Percentiles rank a stretch among this genome's conserved stretches.
Evolutionary conservation across 2,329 filamentous ascomycete genomes (phyloP).

Genomic region (Drechslerella coelobrocha): DNA sequence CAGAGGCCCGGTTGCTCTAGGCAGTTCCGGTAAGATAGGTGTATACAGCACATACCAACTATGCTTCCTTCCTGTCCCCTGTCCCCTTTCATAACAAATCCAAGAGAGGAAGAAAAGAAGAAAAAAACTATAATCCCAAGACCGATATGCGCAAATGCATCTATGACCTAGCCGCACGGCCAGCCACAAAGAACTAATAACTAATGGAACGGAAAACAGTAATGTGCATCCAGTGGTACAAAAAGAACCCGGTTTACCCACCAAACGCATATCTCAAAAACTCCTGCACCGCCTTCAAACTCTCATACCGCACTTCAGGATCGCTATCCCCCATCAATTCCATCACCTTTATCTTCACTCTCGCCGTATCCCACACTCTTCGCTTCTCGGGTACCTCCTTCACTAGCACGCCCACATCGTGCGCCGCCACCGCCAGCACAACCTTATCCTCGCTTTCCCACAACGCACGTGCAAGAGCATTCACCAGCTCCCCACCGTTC

Average conservation of each 20-base stretch:
- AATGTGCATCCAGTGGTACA: not conserved
- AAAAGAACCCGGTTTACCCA: conserved; percentile 7
- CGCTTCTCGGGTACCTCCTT: conserved; percentile 88
- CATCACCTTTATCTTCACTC: conserved; percentile 87
- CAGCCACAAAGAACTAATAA: too few relatives aligned
- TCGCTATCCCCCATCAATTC: conserved; percentile 89
- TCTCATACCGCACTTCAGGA: conserved; percentile 91
- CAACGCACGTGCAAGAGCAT: conserved; percentile 85
- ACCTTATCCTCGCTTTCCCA: conserved; percentile 83
- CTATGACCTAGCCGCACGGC: too few relatives aligned
- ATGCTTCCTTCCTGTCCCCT: too few relatives aligned
- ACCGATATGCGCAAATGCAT: too few relatives aligned
- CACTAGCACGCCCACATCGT: conserved; percentile 86
- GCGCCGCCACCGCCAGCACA: conserved; percentile 89
- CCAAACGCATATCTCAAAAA: conserved; percentile 75
- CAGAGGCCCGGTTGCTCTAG: too few relatives aligned
- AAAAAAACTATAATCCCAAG: too few relatives aligned
- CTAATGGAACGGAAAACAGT: not conserved
- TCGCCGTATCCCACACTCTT: conserved; percentile 78
- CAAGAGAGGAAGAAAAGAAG: too few relatives aligned
- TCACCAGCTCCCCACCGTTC: conserved; percentile 77
- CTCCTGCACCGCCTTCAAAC: conserved; percentile 80
- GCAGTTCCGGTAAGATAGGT: too few relatives aligned
- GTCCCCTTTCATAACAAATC: too few relatives aligned
- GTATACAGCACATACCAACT: too few relatives aligned